A percentile compares a stretch with the other conserved stretches of the same genome.
phyloP scores from a whole-genome alignment of 805 yeast species.

The Starmerella tilneyi region DNA sequence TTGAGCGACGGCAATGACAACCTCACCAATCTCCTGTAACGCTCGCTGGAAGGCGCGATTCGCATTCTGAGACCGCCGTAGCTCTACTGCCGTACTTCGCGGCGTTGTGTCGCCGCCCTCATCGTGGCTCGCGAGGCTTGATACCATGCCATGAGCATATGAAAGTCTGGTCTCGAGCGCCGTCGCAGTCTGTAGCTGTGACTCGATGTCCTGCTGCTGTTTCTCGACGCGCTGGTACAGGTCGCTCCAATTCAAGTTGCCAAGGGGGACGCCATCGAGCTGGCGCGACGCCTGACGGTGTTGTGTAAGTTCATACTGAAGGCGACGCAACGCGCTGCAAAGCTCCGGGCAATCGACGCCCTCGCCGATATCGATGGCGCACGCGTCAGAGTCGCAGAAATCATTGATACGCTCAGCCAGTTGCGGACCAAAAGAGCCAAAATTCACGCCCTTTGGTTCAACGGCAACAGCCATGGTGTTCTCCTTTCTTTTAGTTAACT shows the following conservation, averaged over 20 bases:
- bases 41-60: slow-evolving; percentile 61
- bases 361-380: slow-evolving; percentile 20
- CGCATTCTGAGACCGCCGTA: slow-evolving; percentile 39
- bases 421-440: slow-evolving; percentile 24
- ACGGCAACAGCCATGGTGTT: slow-evolving; percentile 7
- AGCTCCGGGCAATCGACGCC: slow-evolving; percentile 19
- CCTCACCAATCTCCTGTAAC: slow-evolving; percentile 69
- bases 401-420: slow-evolving; percentile 24
- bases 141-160: slow-evolving; percentile 30
- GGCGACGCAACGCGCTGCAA: slow-evolving; percentile 23
- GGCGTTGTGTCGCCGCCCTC: slow-evolving; percentile 12
- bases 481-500: neutral
- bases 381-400: slow-evolving; percentile 21
- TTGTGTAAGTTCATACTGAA: slow-evolving; percentile 22
- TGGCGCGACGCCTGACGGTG: slow-evolving; percentile 1
- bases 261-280: slow-evolving; percentile 1
- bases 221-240: slow-evolving; percentile 30
- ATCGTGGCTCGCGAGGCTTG: slow-evolving; percentile 28
- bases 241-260: slow-evolving; percentile 24
- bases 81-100: slow-evolving; percentile 27
- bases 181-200: slow-evolving; percentile 29
- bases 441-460: slow-evolving; percentile 23
- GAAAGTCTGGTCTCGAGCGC: slow-evolving; percentile 30
- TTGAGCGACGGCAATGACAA: slow-evolving; percentile 77
- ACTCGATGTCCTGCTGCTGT: slow-evolving; percentile 32